Evolutionary conservation across 1,284 basidiomycete genomes (phyloP), one percentile per base, ranked within the genome.

Genomic region (Ceratobasidium sp.): DNA sequence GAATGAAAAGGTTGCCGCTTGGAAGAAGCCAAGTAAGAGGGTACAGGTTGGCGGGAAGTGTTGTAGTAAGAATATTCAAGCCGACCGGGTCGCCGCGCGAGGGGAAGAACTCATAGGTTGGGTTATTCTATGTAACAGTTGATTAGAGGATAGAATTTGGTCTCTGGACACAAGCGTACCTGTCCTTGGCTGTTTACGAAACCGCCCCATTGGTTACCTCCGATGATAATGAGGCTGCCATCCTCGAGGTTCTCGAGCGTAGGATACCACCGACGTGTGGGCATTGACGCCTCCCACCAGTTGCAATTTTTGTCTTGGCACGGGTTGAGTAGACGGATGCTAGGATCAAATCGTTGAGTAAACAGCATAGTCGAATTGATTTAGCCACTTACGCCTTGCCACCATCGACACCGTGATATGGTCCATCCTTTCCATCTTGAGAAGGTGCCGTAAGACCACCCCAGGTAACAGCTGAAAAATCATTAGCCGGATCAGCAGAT

Each of bases 31-130:
- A 97, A 0, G 91, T 89, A 76, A 94, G 89, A 0, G 94, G 88
- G 77, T 96, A 97, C 2, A 95, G 85, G 82, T 97, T 97, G 77
- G 96, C 86, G 61, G 94, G 95, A 48, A 93, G 91, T 0, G 94
- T 94, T 50, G 87, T 84, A 74, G 87, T 82, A 82, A 97, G 86
- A 82, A 97, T 92, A 71, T 91, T 82, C 84, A 96, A 90, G n/a
- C 86, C 82, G 76, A 88, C 83, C 1, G 90, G 84, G 2, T 82
- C 79, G 39, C 87, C 85, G 71, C 82, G 85, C 12, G 87, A 81
- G n/a, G 93, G 95, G 81, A 87, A 97, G 81, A 94, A 94, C 83
- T 96, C 90, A 76, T 86, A 91, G 0, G 89, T 91, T 18, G 87
- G 86, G 81, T 97, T 97, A 81, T 96, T 87, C 81, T 96, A 94